These are phyloP conservation scores for Adansonia gregorii DNA, from an alignment of 441 rosid species.

Conservation along the genomic window DNA sequence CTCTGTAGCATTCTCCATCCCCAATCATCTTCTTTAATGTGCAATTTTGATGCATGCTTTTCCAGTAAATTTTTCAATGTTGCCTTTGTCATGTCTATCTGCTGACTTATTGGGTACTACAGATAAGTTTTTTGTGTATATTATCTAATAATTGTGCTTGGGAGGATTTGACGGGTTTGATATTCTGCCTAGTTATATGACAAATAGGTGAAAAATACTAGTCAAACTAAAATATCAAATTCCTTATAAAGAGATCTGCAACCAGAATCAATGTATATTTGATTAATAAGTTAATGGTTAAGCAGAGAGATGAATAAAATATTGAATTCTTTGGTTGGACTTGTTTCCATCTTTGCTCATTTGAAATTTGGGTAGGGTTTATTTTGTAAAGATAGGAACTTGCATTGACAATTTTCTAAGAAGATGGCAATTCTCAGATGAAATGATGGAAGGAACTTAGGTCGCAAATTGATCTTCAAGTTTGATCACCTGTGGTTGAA, in stretches of 20 bases:
- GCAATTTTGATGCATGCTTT: background rate
- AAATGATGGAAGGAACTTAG: background rate
- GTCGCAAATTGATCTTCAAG: background rate
- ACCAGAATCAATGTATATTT: background rate
- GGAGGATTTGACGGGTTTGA: slow-evolving; percentile 7
- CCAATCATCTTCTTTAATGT: background rate
- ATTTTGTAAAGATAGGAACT: background rate
- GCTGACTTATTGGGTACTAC: background rate
- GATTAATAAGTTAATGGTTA: background rate
- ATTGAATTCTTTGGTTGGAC: background rate
- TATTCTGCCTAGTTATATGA: background rate
- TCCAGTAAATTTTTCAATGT: background rate
- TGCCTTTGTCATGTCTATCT: background rate
- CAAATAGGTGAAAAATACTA: background rate
- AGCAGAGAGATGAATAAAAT: background rate
- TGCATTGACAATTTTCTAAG: background rate
- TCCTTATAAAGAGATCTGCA: background rate
- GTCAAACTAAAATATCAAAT: background rate
- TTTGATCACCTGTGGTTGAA: slow-evolving; percentile 7
- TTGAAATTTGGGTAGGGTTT: background rate
- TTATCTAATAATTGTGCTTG: slow-evolving; percentile 6
- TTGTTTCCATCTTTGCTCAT: background rate
- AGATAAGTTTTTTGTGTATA: background rate
- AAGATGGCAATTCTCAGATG: background rate
- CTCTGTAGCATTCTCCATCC: background rate